Evolutionary conservation across 768 basidiomycete species (phyloP), one percentile per base, ranked within the genome.

Genomic region (Rhodotorula kratochvilovae): DNA sequence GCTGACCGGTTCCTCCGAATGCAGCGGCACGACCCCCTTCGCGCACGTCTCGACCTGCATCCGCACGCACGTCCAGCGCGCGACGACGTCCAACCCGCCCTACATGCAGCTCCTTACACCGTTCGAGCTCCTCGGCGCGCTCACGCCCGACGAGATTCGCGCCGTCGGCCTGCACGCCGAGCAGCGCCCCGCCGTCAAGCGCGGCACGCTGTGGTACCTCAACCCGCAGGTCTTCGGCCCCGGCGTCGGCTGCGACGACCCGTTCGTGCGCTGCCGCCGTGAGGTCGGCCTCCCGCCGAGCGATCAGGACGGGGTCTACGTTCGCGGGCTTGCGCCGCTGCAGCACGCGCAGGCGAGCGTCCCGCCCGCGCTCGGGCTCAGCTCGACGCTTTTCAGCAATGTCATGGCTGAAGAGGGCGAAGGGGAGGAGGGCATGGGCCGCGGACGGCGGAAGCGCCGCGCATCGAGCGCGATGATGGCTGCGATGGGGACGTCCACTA

Each of bases 151-250:
- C 35, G 76, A 78, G 60, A 54, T 76, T 21, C 64, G 66, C 55
- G 76, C 76, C 15, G 66, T 78, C 61, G 77, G 77, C 33, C 72
- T 78, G 16, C 72, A 74, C 48, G 63, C 74, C 27, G 76, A 74
- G 16, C 66, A 71, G 39, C 57, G 71, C 16, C 76, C 77, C 13
- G 76, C 76, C 39, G 75, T 78, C 63, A 78, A 78, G 65, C 71
- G 77, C 35, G 77, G 77, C 46, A 76, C 76, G 25, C 59, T 78
- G 66, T 78, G 77, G 77, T 78, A 77, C 68, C 69, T 78, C 42
- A 67, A 76, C 45, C 71, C 72, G 42, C 59, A 58, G 31, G 75
- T 73, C 21, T 57, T 73, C 21, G 75, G 75, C n/a, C 36, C 56
- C 8, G 70, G 67, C 19, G 19, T 64, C 6, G 70, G 70, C 3